Percentiles rank a stretch among this genome's conserved stretches.
phyloP scores from a whole-genome alignment of 2,329 filamentous ascomycete genomes.

The Thermothelomyces thermophilus region DNA sequence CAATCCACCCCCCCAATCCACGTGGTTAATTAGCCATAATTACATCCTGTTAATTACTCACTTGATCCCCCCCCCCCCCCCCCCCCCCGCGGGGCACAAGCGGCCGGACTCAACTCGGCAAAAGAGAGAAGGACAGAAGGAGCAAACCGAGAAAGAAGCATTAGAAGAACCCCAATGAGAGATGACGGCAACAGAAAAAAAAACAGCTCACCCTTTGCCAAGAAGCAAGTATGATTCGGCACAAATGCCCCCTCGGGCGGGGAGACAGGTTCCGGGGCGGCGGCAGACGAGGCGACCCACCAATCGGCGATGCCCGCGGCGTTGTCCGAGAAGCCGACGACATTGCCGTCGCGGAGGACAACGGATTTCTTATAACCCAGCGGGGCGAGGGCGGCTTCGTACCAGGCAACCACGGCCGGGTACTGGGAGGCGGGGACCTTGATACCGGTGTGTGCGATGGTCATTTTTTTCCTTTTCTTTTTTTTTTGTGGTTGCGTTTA shows the following conservation, averaged over 20 bases:
- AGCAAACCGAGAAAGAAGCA: too few species aligned
- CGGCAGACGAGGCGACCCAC: constrained; percentile 22
- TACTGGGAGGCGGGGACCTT: constrained; percentile 27
- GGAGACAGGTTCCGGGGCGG: too few species aligned
- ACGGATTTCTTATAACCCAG: constrained; percentile 32
- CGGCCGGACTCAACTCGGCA: too few species aligned
- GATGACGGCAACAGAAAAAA: too few species aligned
- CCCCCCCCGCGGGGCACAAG: too few species aligned
- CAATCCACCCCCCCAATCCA: too few species aligned
- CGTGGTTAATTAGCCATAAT: neutral
- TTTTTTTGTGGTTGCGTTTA: neutral
- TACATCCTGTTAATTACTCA: too few species aligned
- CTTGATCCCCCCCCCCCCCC: too few species aligned
- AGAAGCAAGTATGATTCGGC: constrained; percentile 29
- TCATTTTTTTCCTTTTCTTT: constrained; percentile 24
- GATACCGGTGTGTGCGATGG: constrained; percentile 33
- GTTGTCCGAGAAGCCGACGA: constrained; percentile 28
- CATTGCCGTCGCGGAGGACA: constrained; percentile 25
- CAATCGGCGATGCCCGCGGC: constrained; percentile 28
- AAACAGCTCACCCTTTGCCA: constrained; percentile 26
- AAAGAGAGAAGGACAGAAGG: too few species aligned
- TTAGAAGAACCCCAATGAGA: too few species aligned
- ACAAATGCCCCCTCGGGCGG: too few species aligned
- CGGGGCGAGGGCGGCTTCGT: constrained; percentile 31
- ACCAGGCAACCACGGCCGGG: constrained; percentile 29